Evolutionary conservation across 768 basidiomycete genomes (phyloP), one percentile per base, ranked within the genome.

Genomic region (Boletus sp.): DNA sequence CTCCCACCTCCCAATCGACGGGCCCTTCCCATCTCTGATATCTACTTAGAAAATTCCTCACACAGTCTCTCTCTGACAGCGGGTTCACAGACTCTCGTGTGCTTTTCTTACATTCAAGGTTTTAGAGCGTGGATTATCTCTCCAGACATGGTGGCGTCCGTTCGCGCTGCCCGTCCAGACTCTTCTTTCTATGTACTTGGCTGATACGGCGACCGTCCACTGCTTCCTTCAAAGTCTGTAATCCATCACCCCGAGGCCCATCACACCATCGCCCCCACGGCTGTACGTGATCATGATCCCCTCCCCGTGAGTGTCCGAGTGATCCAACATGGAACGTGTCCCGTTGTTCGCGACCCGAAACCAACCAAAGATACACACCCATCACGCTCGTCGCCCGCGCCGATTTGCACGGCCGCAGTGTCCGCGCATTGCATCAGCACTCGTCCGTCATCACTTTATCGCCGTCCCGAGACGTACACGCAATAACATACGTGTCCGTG

Each of bases 401-500:
- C 53, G 48, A 50, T 50, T 45, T 29, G 57, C 52, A 47, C 44
- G 55, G 56, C 42, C 55, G 56, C 54, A 56, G 47, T 58, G 63
- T 55, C 41, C 50, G 30, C 52, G 45, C 53, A 20, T 32, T 9
- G n/a, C 48, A 40, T 57, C 47, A 44, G 30, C 57, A 46, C 40
- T 46, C 30, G 18, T 57, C 36, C 33, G 30, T 50, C 32, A 30
- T 47, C 68, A 44, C 60, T 57, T 52, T 70, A 70, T 62, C 60
- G 12, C 65, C 65, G 54, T 29, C 24, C 40, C 17, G n/a, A 37
- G 41, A 35, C 52, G 47, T 20, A 47, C 54, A 56, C 55, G 61
- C 60, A 59, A 59, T 51, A 36, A 4, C 54, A 54, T 67, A 68
- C 67, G 67, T 68, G 67, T 65, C 57, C 47, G 1, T 24, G 17